These are phyloP conservation scores for Fusarium albosuccineum DNA, from an alignment of 2,329 filamentous ascomycete genomes.

Conservation along the genomic window DNA sequence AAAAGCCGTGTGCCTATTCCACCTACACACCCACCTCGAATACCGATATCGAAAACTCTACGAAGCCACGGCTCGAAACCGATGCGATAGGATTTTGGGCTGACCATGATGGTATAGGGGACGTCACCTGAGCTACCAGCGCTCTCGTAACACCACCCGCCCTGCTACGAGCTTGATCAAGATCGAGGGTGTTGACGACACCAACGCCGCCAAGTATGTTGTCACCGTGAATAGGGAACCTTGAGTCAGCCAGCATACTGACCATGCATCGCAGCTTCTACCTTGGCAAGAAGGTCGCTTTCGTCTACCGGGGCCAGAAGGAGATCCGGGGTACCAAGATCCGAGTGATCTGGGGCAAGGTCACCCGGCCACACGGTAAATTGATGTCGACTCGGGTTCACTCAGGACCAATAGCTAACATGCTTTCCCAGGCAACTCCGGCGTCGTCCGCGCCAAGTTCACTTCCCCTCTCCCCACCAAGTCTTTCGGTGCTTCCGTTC, in stretches of 20 bases:
- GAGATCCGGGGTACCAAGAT: constrained; percentile 98
- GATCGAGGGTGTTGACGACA: constrained; percentile 97
- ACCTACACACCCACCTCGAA: constrained; percentile 34
- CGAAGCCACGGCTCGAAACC: constrained; percentile 42
- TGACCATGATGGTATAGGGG: constrained; percentile 71
- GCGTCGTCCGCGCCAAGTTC: constrained; percentile 98
- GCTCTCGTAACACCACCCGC: constrained; percentile 91
- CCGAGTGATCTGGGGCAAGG: constrained; percentile 99
- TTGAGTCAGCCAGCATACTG: constrained; percentile 40
- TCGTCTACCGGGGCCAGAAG: constrained; percentile 95
- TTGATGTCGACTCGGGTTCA: constrained; percentile 32
- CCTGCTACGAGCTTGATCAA: constrained; percentile 94
- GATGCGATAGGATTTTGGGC: constrained; percentile 44
- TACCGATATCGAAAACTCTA: constrained; percentile 40
- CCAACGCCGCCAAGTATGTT: constrained; percentile 86
- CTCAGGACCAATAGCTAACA: constrained; percentile 28
- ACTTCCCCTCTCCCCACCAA: constrained; percentile 93
- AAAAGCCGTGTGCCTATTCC: constrained; percentile 19
- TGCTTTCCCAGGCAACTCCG: constrained; percentile 82
- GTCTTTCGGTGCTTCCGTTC: constrained; percentile 95
- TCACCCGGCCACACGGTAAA: constrained; percentile 94
- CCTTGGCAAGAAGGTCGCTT: constrained; percentile 98
- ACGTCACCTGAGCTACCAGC: constrained; percentile 98
- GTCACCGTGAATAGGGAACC: constrained; percentile 1
- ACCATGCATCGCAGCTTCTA: constrained; percentile 77